Conservation (phyloP, 2,329 filamentous ascomycete species). For the Chaetoscypha palmicola region DNA sequence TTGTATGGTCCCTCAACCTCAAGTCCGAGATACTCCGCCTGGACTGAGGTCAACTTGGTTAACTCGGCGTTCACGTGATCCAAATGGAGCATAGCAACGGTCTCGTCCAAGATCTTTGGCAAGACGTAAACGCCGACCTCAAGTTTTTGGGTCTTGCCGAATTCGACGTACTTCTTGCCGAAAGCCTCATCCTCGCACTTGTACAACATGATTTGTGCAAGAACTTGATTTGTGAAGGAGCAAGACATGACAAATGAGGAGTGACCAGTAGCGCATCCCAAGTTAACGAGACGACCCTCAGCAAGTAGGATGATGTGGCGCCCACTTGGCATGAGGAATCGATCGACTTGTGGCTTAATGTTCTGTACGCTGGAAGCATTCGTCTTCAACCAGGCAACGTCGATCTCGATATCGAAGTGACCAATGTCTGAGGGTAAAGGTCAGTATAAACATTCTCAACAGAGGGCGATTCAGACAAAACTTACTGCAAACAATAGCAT, state of each 20-base stretch:
- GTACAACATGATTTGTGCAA: conserved; percentile 97
- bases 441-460: conserved; percentile 6
- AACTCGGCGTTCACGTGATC: conserved; percentile 93
- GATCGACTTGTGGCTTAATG: conserved; percentile 99
- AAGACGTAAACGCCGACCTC: conserved; percentile 89
- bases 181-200: conserved; percentile 86
- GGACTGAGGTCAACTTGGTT: conserved; percentile 72
- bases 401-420: conserved; percentile 99
- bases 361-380: conserved; percentile 90
- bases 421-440: conserved; percentile 67
- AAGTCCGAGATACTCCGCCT: conserved; percentile 93
- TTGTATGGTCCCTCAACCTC: conserved; percentile 88
- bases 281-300: conserved; percentile 97
- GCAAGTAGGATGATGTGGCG: conserved; percentile 97
- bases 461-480: conserved; percentile 26
- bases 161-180: conserved; percentile 91
- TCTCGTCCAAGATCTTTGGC: conserved; percentile 98
- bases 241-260: conserved; percentile 99
- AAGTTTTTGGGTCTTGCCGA: conserved; percentile 86
- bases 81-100: conserved; percentile 91
- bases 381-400: conserved; percentile 98
- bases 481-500: conserved; percentile 96
- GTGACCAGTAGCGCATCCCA: conserved; percentile 98
- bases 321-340: conserved; percentile 88
- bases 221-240: conserved; percentile 99